These are phyloP conservation scores for Hagleromyces aurorensis DNA, from an alignment of 805 yeast genomes.

Conservation along the genomic window DNA sequence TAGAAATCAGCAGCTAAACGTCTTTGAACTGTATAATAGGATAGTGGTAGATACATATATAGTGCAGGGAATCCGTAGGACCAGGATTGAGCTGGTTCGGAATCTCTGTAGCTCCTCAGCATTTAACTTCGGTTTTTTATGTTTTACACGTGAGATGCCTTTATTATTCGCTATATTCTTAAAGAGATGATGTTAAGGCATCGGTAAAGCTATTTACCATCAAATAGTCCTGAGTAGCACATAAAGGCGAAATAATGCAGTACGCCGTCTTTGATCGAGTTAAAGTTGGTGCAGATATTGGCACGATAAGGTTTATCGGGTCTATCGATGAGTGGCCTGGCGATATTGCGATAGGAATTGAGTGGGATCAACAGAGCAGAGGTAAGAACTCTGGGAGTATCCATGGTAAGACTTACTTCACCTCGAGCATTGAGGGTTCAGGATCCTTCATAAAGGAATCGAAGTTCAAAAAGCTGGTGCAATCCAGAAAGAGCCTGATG, in stretches of 20 bases:
- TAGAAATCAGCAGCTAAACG: no score
- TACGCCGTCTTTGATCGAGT: constrained; percentile 27
- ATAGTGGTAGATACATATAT: constrained; percentile 14
- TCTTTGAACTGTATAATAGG: no score
- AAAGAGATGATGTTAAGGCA: neutral
- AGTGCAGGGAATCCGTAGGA: constrained; percentile 4
- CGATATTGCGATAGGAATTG: constrained; percentile 59
- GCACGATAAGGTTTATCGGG: constrained; percentile 62
- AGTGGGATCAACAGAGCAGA: constrained; percentile 67
- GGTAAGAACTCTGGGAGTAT: constrained; percentile 69
- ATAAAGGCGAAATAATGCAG: constrained; percentile 5
- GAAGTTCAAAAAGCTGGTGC: constrained; percentile 27
- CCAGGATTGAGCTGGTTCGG: neutral
- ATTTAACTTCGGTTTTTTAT: neutral
- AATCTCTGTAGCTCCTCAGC: neutral
- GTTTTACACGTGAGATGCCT: constrained; percentile 1
- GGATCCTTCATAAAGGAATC: constrained; percentile 21
- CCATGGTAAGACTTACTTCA: constrained; percentile 50
- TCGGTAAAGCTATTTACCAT: neutral
- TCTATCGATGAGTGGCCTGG: constrained; percentile 54
- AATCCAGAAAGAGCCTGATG: constrained; percentile 31
- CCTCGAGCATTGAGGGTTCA: constrained; percentile 11
- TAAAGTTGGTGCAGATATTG: constrained; percentile 38
- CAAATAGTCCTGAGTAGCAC: neutral
- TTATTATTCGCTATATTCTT: neutral